Evolutionary conservation across 345 rosid genomes (phyloP).

Genomic region (Eucalyptus pumila): DNA sequence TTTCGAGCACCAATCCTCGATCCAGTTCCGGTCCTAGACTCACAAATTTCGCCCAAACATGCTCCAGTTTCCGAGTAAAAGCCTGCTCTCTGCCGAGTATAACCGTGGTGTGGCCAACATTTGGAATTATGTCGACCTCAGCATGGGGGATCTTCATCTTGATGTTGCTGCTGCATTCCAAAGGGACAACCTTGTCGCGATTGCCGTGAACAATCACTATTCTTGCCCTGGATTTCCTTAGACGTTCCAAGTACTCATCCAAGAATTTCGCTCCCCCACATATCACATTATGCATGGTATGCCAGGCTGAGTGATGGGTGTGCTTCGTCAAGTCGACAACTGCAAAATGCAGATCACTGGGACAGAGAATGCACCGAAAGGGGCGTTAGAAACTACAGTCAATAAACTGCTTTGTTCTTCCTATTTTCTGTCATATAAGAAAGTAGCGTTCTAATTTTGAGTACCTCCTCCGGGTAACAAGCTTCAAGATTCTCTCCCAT

Average conservation of each 20-base stretch:
- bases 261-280: constrained; percentile 59
- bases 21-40: neutral
- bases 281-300: constrained; percentile 67
- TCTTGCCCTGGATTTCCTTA: constrained; percentile 13
- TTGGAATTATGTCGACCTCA: constrained; percentile 17
- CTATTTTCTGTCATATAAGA: neutral
- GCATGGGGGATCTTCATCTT: constrained; percentile 31
- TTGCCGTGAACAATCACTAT: constrained; percentile 54
- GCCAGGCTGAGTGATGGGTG: constrained; percentile 83
- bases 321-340: constrained; percentile 39
- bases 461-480: constrained; percentile 47
- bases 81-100: constrained; percentile 37
- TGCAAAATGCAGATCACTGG: constrained; percentile 35
- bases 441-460: neutral
- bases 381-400: neutral
- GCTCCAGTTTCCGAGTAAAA: constrained; percentile 31
- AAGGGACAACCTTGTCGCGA: constrained; percentile 33
- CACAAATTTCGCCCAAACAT: constrained; percentile 18
- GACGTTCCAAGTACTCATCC: constrained; percentile 31
- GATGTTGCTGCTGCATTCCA: constrained; percentile 41
- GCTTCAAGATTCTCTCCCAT: constrained; percentile 59
- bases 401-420: neutral
- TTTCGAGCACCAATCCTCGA: constrained; percentile 12
- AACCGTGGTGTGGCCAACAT: constrained; percentile 38
- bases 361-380: neutral